These are phyloP conservation scores for Adiantum capillusveneris DNA, from an alignment of 75 land plant species.

Conservation along the genomic window DNA sequence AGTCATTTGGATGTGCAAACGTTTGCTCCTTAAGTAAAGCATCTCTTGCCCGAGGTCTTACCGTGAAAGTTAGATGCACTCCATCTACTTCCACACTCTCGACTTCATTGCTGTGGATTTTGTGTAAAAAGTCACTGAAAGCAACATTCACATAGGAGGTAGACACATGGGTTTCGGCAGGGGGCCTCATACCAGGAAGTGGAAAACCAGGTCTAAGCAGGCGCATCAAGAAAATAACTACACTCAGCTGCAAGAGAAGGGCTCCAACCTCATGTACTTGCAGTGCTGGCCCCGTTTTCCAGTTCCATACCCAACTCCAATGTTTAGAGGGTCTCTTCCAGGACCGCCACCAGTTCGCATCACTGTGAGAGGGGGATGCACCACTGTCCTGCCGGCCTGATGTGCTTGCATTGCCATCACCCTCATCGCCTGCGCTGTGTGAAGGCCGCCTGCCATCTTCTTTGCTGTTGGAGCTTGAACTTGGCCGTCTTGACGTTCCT, in stretches of 20 bases:
- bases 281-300: constrained; percentile 27
- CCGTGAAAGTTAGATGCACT: constrained; percentile 72
- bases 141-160: constrained; percentile 73
- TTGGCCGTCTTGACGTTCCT: background rate
- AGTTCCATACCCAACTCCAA: constrained; percentile 63
- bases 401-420: background rate
- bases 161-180: constrained; percentile 21
- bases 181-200: constrained; percentile 49
- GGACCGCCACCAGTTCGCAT: background rate
- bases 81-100: constrained; percentile 95
- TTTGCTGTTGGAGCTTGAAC: background rate
- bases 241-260: constrained; percentile 63
- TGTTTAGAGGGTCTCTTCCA: constrained; percentile 8
- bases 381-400: background rate
- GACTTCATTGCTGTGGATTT: constrained; percentile 60
- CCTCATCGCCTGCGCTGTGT: background rate
- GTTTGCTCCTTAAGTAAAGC: background rate
- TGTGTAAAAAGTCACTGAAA: constrained; percentile 83
- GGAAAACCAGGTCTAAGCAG: constrained; percentile 79
- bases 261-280: constrained; percentile 75
- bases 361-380: background rate
- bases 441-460: constrained; percentile 1
- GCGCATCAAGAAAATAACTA: constrained; percentile 73
- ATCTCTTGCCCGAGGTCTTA: constrained; percentile 28
- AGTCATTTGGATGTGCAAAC: background rate